These are phyloP conservation scores for Eucalyptus cloeziana DNA, from an alignment of 345 rosid genomes.

Conservation along the genomic window DNA sequence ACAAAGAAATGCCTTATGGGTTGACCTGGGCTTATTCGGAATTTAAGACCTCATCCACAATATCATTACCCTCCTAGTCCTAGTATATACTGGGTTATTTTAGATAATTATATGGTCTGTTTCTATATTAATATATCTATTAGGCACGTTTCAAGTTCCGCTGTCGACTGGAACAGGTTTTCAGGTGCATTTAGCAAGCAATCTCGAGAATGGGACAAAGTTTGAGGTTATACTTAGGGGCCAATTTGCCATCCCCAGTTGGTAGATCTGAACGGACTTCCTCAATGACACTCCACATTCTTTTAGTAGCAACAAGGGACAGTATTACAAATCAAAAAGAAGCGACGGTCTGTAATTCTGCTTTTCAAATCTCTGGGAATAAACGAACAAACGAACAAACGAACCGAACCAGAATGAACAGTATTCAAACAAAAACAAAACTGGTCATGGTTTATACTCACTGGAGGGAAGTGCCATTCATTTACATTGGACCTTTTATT, in stretches of 20 bases:
- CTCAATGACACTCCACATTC: neutral
- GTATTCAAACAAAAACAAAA: neutral
- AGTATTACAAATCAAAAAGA: neutral
- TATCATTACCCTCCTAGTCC: neutral
- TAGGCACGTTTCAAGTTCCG: neutral
- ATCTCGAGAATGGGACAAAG: neutral
- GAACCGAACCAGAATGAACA: neutral
- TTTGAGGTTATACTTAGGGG: neutral
- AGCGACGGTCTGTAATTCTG: neutral
- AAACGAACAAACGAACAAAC: neutral
- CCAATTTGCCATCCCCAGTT: neutral
- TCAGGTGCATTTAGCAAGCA: neutral
- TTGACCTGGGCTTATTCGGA: neutral
- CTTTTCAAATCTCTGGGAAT: neutral
- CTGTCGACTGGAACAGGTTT: neutral
- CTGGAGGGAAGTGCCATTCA: neutral
- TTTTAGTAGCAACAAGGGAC: neutral
- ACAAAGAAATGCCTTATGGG: neutral
- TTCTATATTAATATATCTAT: neutral
- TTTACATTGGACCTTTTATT: neutral
- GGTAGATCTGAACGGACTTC: neutral
- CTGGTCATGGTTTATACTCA: neutral
- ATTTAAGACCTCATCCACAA: neutral
- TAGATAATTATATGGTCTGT: neutral
- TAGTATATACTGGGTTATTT: neutral